phyloP scores from a whole-genome alignment of 78 protist species.

The Cyanophora paradoxa region DNA sequence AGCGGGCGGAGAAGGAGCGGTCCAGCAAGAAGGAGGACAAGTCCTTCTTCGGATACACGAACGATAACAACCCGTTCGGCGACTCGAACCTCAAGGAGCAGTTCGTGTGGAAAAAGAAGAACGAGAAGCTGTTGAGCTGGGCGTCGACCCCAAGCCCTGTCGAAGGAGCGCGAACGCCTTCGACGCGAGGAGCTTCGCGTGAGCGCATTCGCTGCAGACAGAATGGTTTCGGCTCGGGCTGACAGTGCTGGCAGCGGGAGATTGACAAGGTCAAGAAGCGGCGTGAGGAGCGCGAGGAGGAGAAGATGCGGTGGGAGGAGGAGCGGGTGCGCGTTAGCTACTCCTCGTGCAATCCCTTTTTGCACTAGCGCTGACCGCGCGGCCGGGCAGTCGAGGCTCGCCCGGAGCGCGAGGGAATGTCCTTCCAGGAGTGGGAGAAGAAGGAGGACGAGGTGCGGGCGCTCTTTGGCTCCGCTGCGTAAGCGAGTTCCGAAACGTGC shows the following conservation, averaged over 20 bases:
- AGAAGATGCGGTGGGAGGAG: slow-evolving; percentile 41
- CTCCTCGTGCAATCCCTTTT: not conserved
- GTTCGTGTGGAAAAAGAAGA: slow-evolving; percentile 80
- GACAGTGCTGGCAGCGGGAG: slow-evolving; percentile 21
- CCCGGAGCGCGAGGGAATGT: slow-evolving; percentile 48
- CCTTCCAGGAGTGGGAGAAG: slow-evolving; percentile 52
- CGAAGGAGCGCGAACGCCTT: not conserved
- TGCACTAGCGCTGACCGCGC: too few species aligned
- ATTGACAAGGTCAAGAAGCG: slow-evolving; percentile 52
- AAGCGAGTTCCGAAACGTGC: too few species aligned
- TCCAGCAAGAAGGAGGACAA: not conserved
- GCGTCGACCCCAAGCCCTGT: not conserved
- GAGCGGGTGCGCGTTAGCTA: slow-evolving; percentile 33
- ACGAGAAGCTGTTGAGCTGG: slow-evolving; percentile 28
- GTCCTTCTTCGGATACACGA: slow-evolving; percentile 59
- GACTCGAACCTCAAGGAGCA: slow-evolving; percentile 60
- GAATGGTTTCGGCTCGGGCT: not conserved
- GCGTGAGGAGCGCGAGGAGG: slow-evolving; percentile 66
- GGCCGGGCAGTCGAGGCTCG: too few species aligned
- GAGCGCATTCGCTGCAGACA: not conserved
- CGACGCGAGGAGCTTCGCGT: not conserved
- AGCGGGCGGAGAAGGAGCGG: not conserved
- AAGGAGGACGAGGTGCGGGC: slow-evolving; percentile 74
- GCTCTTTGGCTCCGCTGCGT: too few species aligned
- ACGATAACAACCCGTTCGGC: slow-evolving; percentile 64